These are phyloP conservation scores for Fusarium sacchari DNA, from an alignment of 2,329 filamentous ascomycete genomes.

Conservation along the genomic window DNA sequence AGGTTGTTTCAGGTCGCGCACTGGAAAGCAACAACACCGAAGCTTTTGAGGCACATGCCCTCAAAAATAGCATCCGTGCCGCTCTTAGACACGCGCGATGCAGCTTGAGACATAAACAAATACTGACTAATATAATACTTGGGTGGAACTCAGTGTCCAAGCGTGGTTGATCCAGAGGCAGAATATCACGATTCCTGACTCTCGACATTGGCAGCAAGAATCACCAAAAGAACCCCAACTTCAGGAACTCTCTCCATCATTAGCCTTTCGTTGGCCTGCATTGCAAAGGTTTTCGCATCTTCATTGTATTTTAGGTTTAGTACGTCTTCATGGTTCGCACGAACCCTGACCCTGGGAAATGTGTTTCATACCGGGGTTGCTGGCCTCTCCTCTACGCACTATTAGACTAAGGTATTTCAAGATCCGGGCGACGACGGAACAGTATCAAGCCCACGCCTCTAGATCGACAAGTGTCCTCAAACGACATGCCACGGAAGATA, in stretches of 20 bases:
- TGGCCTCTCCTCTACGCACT: background rate
- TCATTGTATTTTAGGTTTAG: slow-evolving; percentile 19
- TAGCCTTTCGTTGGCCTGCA: background rate
- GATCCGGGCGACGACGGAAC: slow-evolving; percentile 10
- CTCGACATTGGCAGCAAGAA: background rate
- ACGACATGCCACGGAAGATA: background rate
- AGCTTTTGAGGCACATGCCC: slow-evolving; percentile 6
- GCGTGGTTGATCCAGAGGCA: background rate
- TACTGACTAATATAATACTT: background rate
- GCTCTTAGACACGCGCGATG: slow-evolving; percentile 9
- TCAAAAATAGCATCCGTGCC: slow-evolving; percentile 19
- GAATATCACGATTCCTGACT: background rate
- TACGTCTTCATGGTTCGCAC: slow-evolving; percentile 6
- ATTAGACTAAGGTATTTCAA: slow-evolving; percentile 12
- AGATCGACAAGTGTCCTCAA: background rate
- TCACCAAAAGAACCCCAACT: background rate
- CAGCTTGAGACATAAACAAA: slow-evolving; percentile 2
- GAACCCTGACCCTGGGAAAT: slow-evolving; percentile 24
- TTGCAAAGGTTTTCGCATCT: slow-evolving; percentile 10
- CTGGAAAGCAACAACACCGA: slow-evolving; percentile 20
- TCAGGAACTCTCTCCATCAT: background rate
- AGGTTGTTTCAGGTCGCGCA: slow-evolving; percentile 42
- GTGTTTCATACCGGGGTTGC: slow-evolving; percentile 33
- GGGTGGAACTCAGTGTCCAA: slow-evolving; percentile 8
- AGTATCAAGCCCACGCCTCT: background rate